Conservation (phyloP, 768 basidiomycete genomes). For the Rhodotorula toruloides region DNA sequence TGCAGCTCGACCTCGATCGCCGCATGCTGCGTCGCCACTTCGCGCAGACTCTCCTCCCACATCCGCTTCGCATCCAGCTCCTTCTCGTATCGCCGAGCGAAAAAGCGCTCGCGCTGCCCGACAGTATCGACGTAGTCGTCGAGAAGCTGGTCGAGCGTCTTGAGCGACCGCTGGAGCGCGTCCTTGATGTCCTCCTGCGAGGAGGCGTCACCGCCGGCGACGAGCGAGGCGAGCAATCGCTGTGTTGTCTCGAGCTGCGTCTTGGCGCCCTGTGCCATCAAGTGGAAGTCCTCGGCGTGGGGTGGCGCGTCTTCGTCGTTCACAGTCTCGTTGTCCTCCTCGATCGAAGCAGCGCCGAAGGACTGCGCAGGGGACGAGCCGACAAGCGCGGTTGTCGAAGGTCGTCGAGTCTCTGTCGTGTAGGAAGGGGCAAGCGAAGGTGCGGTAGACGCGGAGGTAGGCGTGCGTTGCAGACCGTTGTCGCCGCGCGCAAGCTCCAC, state of each 20-base stretch:
- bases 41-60: constrained; percentile 86
- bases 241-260: constrained; percentile 72
- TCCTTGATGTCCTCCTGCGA: constrained; percentile 58
- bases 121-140: constrained; percentile 65
- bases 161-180: constrained; percentile 51
- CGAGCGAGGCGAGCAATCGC: constrained; percentile 58
- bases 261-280: constrained; percentile 46
- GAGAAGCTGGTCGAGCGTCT: constrained; percentile 58
- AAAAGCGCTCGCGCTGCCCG: constrained; percentile 67
- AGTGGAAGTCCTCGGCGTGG: constrained; percentile 41
- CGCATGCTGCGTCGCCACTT: constrained; percentile 80
- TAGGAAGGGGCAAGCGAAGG: constrained; percentile 17
- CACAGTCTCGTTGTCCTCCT: constrained; percentile 37
- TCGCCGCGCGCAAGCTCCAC: constrained; percentile 54
- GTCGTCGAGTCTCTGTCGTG: neutral
- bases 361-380: constrained; percentile 20
- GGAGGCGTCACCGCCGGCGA: constrained; percentile 40
- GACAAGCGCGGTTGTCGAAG: no score
- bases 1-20: constrained; percentile 73
- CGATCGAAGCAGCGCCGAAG: constrained; percentile 1
- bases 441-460: neutral
- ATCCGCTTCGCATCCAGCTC: constrained; percentile 64
- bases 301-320: constrained; percentile 18
- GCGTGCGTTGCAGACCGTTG: neutral
- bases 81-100: constrained; percentile 55